These are phyloP conservation scores for Allium cepa DNA, from an alignment of 106 monocot species.

Conservation along the genomic window DNA sequence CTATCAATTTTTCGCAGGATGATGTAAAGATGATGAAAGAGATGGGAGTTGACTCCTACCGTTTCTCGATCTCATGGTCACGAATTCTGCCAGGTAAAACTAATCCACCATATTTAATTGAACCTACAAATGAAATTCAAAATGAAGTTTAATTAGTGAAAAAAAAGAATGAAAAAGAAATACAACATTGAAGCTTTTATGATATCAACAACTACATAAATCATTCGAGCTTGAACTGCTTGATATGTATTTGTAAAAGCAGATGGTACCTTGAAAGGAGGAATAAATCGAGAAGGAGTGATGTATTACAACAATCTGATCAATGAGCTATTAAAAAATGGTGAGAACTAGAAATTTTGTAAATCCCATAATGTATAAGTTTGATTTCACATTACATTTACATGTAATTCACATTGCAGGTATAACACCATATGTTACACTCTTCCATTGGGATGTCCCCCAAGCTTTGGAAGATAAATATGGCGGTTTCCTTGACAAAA, in stretches of 20 bases:
- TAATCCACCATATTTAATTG: not conserved
- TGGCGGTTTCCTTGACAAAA: constrained; percentile 29
- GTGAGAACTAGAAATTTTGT: not conserved
- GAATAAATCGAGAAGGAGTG: constrained; percentile 47
- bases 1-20: not conserved
- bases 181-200: too few relatives aligned
- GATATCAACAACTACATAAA: not conserved
- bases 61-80: constrained; percentile 23
- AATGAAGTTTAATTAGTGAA: too few relatives aligned
- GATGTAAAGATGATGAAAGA: constrained; percentile 10
- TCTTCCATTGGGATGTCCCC: constrained; percentile 61
- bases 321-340: constrained; percentile 28
- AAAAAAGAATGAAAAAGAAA: too few relatives aligned
- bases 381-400: not conserved
- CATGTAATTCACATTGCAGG: constrained; percentile 12
- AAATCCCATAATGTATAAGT: not conserved
- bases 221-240: too few relatives aligned
- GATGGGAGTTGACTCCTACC: constrained; percentile 10
- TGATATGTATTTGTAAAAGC: not conserved
- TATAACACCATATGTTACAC: constrained; percentile 37
- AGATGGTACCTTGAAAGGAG: constrained; percentile 40
- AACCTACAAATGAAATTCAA: too few relatives aligned
- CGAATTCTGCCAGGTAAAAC: constrained; percentile 15
- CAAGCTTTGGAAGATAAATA: constrained; percentile 44
- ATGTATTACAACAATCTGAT: constrained; percentile 53